A percentile compares a stretch with the other conserved stretches of the same genome.
Evolutionary conservation across 2,329 filamentous ascomycete species (phyloP).

Genomic region (Falciphora oryzae): DNA sequence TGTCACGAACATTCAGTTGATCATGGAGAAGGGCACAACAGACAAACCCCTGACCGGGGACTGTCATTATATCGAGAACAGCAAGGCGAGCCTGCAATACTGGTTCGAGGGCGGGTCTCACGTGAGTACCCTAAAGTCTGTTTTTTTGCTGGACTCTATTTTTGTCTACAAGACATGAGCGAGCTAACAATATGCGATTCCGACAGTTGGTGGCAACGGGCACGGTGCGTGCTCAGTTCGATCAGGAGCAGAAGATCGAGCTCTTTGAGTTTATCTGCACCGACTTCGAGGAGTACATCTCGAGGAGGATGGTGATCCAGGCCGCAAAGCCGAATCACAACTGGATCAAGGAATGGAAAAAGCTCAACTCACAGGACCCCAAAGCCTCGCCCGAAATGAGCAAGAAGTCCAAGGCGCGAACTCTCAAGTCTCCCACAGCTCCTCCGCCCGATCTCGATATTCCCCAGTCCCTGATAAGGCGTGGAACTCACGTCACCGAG

Average conservation of each 20-base stretch:
- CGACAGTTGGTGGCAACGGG: conserved; percentile 69
- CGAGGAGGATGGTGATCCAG: conserved; percentile 58
- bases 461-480: conserved; percentile 52
- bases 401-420: conserved; percentile 57
- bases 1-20: conserved; percentile 78
- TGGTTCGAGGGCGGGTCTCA: conserved; percentile 83
- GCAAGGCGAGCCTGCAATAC: conserved; percentile 75
- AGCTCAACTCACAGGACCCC: conserved; percentile 48
- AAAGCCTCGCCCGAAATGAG: conserved; percentile 61
- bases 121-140: conserved; percentile 42
- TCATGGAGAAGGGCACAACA: conserved; percentile 61
- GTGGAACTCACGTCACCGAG: conserved; percentile 52
- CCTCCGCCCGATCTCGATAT: conserved; percentile 56
- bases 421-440: conserved; percentile 53
- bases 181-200: conserved; percentile 7
- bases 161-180: conserved; percentile 20
- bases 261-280: conserved; percentile 75
- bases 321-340: conserved; percentile 56
- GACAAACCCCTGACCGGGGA: conserved; percentile 55
- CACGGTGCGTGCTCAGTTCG: conserved; percentile 71
- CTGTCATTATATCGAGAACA: conserved; percentile 69
- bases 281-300: conserved; percentile 77
- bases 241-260: conserved; percentile 73
- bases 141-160: not conserved
- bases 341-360: conserved; percentile 62